Evolutionary conservation across 1,284 basidiomycete genomes (phyloP).

Genomic region (Trichosporon sp.): DNA sequence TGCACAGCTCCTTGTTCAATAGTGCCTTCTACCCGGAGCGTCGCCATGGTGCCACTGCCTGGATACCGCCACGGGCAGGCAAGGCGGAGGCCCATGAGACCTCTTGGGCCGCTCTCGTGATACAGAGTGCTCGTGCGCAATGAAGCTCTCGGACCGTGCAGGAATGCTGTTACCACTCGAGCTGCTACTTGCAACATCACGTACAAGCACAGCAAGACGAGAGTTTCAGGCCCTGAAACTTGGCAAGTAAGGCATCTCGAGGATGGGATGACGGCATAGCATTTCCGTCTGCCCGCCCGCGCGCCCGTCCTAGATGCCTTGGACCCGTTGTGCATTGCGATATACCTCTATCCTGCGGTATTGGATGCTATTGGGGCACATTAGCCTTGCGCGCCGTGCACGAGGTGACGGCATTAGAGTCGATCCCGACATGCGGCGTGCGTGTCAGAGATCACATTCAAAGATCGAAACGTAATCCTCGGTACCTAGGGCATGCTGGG

Average conservation of each 20-base stretch:
- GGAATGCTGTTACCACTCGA: background rate
- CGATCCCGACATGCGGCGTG: background rate
- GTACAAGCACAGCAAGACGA: background rate
- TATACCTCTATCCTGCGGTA: background rate
- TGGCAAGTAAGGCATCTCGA: background rate
- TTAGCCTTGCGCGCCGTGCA: background rate
- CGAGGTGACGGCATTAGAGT: background rate
- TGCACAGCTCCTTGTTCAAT: background rate
- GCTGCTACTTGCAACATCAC: background rate
- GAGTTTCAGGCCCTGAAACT: background rate
- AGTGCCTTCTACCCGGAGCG: background rate
- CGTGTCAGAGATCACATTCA: background rate
- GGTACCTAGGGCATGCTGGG: background rate
- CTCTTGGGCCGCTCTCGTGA: background rate
- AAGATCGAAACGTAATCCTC: background rate
- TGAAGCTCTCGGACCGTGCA: background rate
- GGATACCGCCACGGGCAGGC: background rate
- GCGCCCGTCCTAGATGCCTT: background rate
- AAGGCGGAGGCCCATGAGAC: background rate
- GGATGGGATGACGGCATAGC: background rate
- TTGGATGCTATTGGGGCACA: background rate
- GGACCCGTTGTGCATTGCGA: background rate
- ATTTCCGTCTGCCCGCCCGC: background rate
- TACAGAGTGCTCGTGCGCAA: background rate
- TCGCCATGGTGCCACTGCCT: background rate